These are phyloP conservation scores for Stygiomarasmius scandens DNA, from an alignment of 1,284 basidiomycete genomes.

Conservation along the genomic window DNA sequence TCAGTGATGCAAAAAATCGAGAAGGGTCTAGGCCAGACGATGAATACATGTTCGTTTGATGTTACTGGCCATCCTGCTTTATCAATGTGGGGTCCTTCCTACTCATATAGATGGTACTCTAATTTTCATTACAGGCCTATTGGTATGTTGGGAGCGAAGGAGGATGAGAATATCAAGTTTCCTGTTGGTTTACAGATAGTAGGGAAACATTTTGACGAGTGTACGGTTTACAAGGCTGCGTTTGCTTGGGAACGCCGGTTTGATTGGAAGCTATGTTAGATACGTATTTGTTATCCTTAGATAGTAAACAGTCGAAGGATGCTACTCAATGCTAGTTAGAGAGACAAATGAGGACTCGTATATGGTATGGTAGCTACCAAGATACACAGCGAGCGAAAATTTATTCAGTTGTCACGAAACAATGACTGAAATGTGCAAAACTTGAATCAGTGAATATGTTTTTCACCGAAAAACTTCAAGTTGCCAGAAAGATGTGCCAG, in stretches of 20 bases:
- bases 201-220: slow-evolving; percentile 9
- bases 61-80: slow-evolving; percentile 11
- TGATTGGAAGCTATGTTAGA: too few species aligned
- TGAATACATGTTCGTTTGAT: slow-evolving; percentile 13
- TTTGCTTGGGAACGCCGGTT: slow-evolving; percentile 9
- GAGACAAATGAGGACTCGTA: too few species aligned
- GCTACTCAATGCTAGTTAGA: too few species aligned
- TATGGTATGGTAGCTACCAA: too few species aligned
- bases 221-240: slow-evolving; percentile 6
- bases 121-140: slow-evolving; percentile 6
- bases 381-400: too few species aligned
- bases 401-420: too few species aligned
- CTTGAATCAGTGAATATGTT: too few species aligned
- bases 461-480: too few species aligned
- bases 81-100: slow-evolving; percentile 3
- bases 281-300: too few species aligned
- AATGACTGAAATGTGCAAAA: too few species aligned
- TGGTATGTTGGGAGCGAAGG: slow-evolving; percentile 6
- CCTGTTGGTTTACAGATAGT: slow-evolving; percentile 11
- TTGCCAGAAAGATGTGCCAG: too few species aligned
- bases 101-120: not conserved
- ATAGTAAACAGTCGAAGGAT: too few species aligned
- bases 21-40: slow-evolving; percentile 8
- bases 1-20: slow-evolving; percentile 7
- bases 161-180: slow-evolving; percentile 6